Conservation (phyloP, 2,329 filamentous ascomycete genomes). For the Colletotrichum noveboracense region DNA sequence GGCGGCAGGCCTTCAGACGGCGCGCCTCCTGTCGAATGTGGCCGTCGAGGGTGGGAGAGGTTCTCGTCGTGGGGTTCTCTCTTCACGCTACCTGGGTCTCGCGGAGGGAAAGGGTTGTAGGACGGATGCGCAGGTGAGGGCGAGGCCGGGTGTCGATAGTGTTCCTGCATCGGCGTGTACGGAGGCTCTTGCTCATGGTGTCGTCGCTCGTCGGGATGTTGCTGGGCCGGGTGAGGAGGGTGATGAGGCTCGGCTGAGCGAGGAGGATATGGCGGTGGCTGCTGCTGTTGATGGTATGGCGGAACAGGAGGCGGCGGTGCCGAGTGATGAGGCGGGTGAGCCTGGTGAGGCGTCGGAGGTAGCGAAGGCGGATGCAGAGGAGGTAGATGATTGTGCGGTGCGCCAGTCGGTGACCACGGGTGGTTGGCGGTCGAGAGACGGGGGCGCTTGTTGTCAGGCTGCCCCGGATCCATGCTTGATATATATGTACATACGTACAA, state of each 20-base stretch:
- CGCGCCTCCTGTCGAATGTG: constrained; percentile 53
- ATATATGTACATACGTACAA: constrained; percentile 46
- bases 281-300: constrained; percentile 7
- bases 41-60: constrained; percentile 50
- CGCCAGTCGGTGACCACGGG: constrained; percentile 46
- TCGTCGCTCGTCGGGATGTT: constrained; percentile 53
- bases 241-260: constrained; percentile 42
- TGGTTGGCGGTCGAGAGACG: constrained; percentile 50
- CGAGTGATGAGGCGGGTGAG: constrained; percentile 42
- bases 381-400: constrained; percentile 50
- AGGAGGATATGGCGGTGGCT: constrained; percentile 29
- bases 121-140: constrained; percentile 50
- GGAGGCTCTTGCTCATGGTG: constrained; percentile 59
- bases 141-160: constrained; percentile 51
- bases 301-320: constrained; percentile 39
- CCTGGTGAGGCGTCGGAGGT: constrained; percentile 35
- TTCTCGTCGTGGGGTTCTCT: constrained; percentile 57
- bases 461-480: constrained; percentile 65
- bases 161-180: constrained; percentile 61
- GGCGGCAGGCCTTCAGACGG: constrained; percentile 38
- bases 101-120: constrained; percentile 49
- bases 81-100: constrained; percentile 61
- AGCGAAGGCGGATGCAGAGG: constrained; percentile 51
- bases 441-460: constrained; percentile 64
- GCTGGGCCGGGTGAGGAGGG: constrained; percentile 34